Conservation (phyloP, 1,139 yeast species). For the Taphrina wiesneri region DNA sequence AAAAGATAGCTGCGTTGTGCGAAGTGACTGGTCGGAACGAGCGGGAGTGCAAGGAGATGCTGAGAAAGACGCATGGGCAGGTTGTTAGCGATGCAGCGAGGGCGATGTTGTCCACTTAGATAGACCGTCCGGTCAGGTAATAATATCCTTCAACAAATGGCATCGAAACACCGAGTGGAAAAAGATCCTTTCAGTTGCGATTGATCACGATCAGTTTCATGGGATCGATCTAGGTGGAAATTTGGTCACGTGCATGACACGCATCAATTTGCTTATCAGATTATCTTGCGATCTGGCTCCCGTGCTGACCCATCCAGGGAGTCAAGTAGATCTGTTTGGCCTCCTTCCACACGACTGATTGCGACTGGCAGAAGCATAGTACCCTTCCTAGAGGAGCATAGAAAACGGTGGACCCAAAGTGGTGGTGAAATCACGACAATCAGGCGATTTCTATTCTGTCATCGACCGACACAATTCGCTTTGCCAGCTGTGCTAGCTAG, state of each 20-base stretch:
- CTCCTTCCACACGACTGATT: neutral
- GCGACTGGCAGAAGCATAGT: too few species aligned
- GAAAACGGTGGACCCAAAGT: too few species aligned
- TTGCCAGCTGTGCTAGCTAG: neutral
- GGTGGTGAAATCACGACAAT: too few species aligned
- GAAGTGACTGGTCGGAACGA: conserved; percentile 12
- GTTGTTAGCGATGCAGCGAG: conserved; percentile 25
- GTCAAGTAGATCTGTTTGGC: neutral
- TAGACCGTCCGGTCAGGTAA: neutral
- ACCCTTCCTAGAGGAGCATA: too few species aligned
- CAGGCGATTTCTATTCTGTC: too few species aligned
- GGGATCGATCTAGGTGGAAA: neutral
- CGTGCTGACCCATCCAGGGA: neutral
- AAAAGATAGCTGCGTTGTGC: conserved; percentile 3
- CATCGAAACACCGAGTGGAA: too few species aligned
- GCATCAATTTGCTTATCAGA: neutral
- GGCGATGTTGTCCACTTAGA: conserved; percentile 10
- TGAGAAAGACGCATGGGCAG: conserved; percentile 17
- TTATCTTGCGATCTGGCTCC: neutral
- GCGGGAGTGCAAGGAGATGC: conserved; percentile 14
- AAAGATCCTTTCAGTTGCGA: too few species aligned
- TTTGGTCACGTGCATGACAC: neutral
- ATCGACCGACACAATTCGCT: too few species aligned
- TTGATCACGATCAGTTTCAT: neutral
- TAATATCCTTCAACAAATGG: too few species aligned